Conservation (phyloP, 2,329 filamentous ascomycete genomes). For the Curvularia sp. region DNA sequence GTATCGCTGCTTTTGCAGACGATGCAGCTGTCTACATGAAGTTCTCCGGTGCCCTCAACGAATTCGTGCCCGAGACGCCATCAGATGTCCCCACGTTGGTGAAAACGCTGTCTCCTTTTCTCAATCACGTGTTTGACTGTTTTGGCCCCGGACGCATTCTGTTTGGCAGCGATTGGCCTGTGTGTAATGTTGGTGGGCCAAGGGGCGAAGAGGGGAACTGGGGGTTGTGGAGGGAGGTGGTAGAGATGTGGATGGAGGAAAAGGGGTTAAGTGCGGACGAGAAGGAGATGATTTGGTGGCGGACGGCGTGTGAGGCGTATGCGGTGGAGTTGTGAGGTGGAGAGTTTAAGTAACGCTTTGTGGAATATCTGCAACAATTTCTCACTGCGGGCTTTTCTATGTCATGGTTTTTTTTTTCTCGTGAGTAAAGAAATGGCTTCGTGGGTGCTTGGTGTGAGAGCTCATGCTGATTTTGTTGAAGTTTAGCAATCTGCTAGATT, state of each 20-base stretch:
- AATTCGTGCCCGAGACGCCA: constrained; percentile 63
- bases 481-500: too few species aligned
- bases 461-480: too few species aligned
- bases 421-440: background rate
- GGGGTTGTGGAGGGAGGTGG: constrained; percentile 75
- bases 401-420: background rate
- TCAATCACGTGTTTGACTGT: constrained; percentile 63
- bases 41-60: constrained; percentile 84
- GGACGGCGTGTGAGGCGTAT: constrained; percentile 77
- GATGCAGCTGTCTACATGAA: constrained; percentile 81
- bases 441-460: background rate
- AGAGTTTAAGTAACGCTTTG: background rate
- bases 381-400: background rate
- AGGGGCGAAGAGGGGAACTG: constrained; percentile 66
- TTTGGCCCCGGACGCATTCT: constrained; percentile 75
- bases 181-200: constrained; percentile 75
- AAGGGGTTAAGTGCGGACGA: constrained; percentile 64
- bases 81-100: constrained; percentile 11
- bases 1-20: constrained; percentile 71
- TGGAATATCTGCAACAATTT: background rate
- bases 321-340: constrained; percentile 27
- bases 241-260: constrained; percentile 67
- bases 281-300: constrained; percentile 72
- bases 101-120: constrained; percentile 31
- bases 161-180: constrained; percentile 94